Base-by-base conservation (phyloP, 371 early-diverging fungal species). In the Apophysomyces sp. region DNA sequence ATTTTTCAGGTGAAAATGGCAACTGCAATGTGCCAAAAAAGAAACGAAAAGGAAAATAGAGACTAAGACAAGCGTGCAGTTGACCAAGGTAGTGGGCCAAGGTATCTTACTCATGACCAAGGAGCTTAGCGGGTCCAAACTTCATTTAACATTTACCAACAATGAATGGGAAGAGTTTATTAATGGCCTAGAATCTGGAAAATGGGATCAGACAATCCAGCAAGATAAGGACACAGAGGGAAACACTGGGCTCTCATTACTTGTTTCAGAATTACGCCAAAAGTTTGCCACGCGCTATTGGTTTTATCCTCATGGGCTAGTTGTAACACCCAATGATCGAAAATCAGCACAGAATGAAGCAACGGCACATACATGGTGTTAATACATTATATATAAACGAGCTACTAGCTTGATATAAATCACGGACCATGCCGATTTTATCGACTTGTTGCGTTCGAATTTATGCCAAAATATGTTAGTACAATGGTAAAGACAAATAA, bases 161-260 rank as follows among this genome's bases (percentile, higher is more conserved):
- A 73, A 73, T 31, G 81, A 81, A 52, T 81, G 81, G 81, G 81
- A 81, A 27, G 81, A 76, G 26, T 81, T 81, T 32, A 71, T 78
- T 21, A 67, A 65, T 2, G 78, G 81, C 0, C 57, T 81, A 1
- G 62, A 57, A 24, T 66, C 66, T 9, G 74, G 72, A 9, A 55
- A 56, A 39, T 78, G 78, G 76, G 76, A 78, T 55, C 53, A 66
- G 15, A 67, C 71, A 5, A 60, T 73, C 53, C 63, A 74, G 26
- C 34, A 40, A 28, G 37, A 34, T 15, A 18, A 34, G 18, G 36
- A 59, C 55, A 12, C 39, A 54, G 27, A 28, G 18, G 24, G 49
- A 18, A 18, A 15, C 7, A n/a, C 27, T 1, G 56, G 30, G 21
- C 4, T 8, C 16, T 71, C 70, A 5, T 21, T 62, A 16, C 57